Conservation (phyloP, 345 rosid species). For the Litchi chinensis region DNA sequence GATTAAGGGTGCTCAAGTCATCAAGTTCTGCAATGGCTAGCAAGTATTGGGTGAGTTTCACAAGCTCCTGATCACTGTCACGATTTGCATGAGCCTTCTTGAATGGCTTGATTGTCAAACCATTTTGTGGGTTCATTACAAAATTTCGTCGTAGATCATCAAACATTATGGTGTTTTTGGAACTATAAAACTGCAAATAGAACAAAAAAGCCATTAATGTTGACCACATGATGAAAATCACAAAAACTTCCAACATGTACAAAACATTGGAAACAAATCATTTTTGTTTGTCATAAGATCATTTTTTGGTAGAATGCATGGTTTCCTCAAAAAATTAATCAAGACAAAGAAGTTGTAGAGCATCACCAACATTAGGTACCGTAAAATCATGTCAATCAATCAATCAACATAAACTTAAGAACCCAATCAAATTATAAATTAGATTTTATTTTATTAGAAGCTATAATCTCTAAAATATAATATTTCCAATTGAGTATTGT, state of each 20-base stretch:
- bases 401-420: too few relatives aligned
- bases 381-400: not conserved
- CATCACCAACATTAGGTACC: not conserved
- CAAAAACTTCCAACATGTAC: not conserved
- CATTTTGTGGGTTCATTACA: conserved; percentile 95
- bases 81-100: conserved; percentile 88
- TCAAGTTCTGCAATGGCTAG: conserved; percentile 84
- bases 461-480: too few relatives aligned
- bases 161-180: conserved; percentile 94
- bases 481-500: too few relatives aligned
- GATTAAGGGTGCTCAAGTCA: conserved; percentile 75
- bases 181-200: conserved; percentile 66
- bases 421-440: too few relatives aligned
- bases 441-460: too few relatives aligned
- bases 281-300: not conserved
- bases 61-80: conserved; percentile 83
- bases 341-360: not conserved
- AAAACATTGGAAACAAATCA: not conserved
- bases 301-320: not conserved
- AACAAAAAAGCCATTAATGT: not conserved
- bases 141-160: conserved; percentile 88
- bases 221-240: not conserved
- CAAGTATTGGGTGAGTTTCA: conserved; percentile 81
- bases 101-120: conserved; percentile 78
- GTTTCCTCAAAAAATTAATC: not conserved